Conservation (phyloP, 148 eudicot genomes). For the Suaeda aralocaspica region DNA sequence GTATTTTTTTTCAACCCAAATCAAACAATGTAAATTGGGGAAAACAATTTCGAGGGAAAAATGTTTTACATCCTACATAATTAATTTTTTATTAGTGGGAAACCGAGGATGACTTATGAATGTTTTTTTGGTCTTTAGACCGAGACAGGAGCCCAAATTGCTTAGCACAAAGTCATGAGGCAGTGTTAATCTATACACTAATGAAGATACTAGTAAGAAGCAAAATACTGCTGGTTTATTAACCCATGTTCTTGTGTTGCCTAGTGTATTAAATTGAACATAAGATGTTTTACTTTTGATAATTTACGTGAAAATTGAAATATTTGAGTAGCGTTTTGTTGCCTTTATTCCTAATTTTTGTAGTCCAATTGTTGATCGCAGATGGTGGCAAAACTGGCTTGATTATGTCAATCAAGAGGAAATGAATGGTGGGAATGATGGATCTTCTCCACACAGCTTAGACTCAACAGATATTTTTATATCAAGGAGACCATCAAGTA, state of each 20-base stretch:
- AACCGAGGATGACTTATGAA: not conserved
- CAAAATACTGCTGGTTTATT: not conserved
- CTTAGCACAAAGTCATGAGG: not conserved
- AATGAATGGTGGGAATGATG: constrained; percentile 39
- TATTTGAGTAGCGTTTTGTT: not conserved
- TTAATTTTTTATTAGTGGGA: not conserved
- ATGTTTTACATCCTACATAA: no score
- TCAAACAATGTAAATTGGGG: no score
- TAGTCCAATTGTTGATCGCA: constrained; percentile 28
- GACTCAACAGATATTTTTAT: constrained; percentile 36
- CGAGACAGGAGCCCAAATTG: not conserved
- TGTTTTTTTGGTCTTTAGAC: not conserved
- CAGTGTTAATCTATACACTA: not conserved
- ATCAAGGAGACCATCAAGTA: constrained; percentile 59
- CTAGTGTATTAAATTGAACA: not conserved
- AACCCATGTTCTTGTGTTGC: not conserved
- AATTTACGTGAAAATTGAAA: not conserved
- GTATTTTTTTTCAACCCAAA: no score
- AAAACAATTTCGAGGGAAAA: no score
- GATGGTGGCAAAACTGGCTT: constrained; percentile 98
- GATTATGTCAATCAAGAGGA: constrained; percentile 70
- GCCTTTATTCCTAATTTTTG: not conserved
- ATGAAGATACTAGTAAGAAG: not conserved
- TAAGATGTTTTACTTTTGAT: not conserved
- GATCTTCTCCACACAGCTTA: constrained; percentile 37